phyloP scores from a whole-genome alignment of 371 early-diverging fungal genomes.

The Capillidium heterosporum region DNA sequence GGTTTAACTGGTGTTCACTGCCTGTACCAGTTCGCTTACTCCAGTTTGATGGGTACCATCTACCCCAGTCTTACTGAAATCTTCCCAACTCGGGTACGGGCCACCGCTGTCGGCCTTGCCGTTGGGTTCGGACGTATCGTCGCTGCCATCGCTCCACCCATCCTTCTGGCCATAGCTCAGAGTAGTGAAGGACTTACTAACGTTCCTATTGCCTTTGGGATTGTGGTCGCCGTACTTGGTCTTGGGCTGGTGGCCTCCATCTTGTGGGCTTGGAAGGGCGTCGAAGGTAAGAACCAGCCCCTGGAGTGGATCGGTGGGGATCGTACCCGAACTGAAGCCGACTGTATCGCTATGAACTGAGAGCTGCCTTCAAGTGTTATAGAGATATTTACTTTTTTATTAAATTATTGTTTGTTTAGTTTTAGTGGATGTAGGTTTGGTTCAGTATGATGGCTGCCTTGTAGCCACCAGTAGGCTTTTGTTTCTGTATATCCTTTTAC shows the following conservation, averaged over 20 bases:
- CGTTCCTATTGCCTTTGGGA: background rate
- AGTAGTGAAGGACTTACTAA: background rate
- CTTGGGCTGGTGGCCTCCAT: background rate
- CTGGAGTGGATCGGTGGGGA: background rate
- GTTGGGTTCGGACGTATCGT: slow-evolving; percentile 8
- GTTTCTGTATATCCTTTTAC: too few species aligned
- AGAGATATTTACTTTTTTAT: too few species aligned
- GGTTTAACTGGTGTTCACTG: background rate
- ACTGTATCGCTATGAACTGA: too few species aligned
- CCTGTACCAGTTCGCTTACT: slow-evolving; percentile 1
- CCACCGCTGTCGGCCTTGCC: slow-evolving; percentile 7
- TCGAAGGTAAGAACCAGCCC: slow-evolving; percentile 1
- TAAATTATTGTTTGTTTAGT: too few species aligned
- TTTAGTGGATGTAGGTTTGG: too few species aligned
- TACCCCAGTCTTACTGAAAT: slow-evolving; percentile 4
- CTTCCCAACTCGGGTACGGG: slow-evolving; percentile 5
- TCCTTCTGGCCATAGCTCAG: slow-evolving; percentile 1
- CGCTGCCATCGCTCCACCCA: slow-evolving; percentile 5
- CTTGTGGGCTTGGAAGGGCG: background rate
- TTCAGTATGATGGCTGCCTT: too few species aligned
- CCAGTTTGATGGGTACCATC: background rate
- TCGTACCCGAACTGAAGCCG: too few species aligned
- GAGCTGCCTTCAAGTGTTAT: too few species aligned
- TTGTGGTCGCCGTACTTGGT: background rate
- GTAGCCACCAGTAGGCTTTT: too few species aligned